These are phyloP conservation scores for Pseudisothecium myosuroides DNA, from an alignment of 225 moss, liverwort and hornwort genomes.

Conservation along the genomic window DNA sequence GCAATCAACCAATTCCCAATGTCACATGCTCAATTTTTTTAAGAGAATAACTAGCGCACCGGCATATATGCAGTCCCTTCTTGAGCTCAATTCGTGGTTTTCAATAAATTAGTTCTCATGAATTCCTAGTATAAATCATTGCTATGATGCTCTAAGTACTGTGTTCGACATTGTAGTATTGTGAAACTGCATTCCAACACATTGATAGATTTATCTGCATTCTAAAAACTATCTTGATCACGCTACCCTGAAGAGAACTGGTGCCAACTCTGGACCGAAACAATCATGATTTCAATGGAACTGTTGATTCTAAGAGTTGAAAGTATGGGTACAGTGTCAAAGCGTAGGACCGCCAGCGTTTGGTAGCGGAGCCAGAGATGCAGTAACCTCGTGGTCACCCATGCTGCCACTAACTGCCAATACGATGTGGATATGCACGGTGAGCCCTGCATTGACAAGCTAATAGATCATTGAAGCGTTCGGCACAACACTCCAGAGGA, in stretches of 20 bases:
- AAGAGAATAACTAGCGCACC: neutral
- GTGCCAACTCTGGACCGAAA: neutral
- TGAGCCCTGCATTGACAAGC: constrained; percentile 35
- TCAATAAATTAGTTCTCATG: neutral
- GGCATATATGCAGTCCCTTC: neutral
- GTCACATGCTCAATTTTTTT: neutral
- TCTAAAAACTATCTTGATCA: neutral
- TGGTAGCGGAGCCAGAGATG: constrained; percentile 88
- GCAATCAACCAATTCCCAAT: neutral
- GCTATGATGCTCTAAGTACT: neutral
- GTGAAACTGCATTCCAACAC: neutral
- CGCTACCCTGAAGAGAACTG: neutral
- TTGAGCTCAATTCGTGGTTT: neutral
- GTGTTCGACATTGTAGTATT: neutral
- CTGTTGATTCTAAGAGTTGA: neutral
- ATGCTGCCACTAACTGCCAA: constrained; percentile 55
- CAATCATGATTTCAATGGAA: neutral
- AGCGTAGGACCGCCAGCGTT: constrained; percentile 59
- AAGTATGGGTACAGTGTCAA: constrained; percentile 47
- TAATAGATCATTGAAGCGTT: neutral
- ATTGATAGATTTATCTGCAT: neutral
- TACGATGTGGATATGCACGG: constrained; percentile 68
- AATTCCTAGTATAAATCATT: neutral
- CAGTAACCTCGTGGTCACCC: constrained; percentile 49
- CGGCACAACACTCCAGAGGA: neutral